Evolutionary conservation across 2,329 filamentous ascomycete genomes (phyloP).

Genomic region (Talaromyces sp.): DNA sequence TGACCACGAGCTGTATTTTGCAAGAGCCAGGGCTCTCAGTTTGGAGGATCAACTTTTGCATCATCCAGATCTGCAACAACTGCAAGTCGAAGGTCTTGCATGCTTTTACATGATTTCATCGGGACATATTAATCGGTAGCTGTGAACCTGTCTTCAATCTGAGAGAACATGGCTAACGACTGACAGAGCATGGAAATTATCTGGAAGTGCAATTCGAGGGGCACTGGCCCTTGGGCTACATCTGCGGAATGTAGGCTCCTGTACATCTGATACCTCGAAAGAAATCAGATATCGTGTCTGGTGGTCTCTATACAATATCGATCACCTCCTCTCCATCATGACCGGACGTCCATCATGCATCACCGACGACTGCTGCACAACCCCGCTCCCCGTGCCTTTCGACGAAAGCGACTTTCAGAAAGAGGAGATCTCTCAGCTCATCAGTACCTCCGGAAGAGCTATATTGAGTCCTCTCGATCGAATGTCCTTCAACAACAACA

Average conservation of each 20-base stretch:
- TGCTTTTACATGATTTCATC: constrained; percentile 46
- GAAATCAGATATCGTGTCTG: constrained; percentile 50
- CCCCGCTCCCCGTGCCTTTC: constrained; percentile 45
- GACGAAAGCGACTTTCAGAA: constrained; percentile 45
- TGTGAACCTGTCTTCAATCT: not conserved
- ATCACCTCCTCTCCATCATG: constrained; percentile 47
- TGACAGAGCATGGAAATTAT: constrained; percentile 46
- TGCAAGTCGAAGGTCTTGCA: constrained; percentile 47
- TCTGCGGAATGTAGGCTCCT: constrained; percentile 42
- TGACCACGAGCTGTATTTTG: constrained; percentile 46
- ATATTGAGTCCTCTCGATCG: constrained; percentile 24
- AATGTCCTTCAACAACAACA: constrained; percentile 26
- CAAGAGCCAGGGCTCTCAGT: constrained; percentile 42
- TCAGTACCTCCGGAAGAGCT: constrained; percentile 28
- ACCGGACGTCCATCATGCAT: constrained; percentile 50
- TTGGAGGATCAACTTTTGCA: constrained; percentile 44
- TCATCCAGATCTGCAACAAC: constrained; percentile 46
- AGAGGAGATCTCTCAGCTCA: constrained; percentile 26
- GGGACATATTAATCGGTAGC: constrained; percentile 48
- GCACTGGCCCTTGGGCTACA: constrained; percentile 48
- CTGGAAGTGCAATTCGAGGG: constrained; percentile 43
- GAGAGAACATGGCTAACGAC: constrained; percentile 1
- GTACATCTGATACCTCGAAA: constrained; percentile 43
- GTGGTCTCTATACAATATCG: constrained; percentile 49
- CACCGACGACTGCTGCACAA: constrained; percentile 44